phyloP scores from a whole-genome alignment of 139 green algal genomes.

The Chlamydomonas urium region DNA sequence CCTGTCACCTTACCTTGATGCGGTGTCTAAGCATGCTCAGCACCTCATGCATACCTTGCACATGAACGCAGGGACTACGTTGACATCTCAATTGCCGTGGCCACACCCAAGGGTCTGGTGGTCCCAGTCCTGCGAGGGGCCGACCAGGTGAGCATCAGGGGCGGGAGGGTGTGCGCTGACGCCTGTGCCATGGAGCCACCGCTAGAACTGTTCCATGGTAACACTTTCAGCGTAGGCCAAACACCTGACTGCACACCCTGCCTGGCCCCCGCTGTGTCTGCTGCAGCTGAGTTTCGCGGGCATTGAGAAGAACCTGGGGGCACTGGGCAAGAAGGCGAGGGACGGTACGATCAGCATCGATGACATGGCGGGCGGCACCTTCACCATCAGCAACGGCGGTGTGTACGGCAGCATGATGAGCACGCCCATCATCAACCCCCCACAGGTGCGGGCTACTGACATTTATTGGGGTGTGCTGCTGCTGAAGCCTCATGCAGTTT shows the following conservation, averaged over 20 bases:
- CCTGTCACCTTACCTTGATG: too few species aligned
- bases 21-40: too few species aligned
- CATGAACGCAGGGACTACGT: conserved; percentile 40
- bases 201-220: too few species aligned
- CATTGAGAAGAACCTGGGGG: conserved; percentile 84
- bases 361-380: conserved; percentile 98
- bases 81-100: conserved; percentile 94
- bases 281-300: conserved; percentile 89
- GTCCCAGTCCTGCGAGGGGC: conserved; percentile 62
- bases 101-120: conserved; percentile 93
- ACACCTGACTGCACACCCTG: too few species aligned
- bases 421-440: conserved; percentile 99
- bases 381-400: conserved; percentile 99
- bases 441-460: conserved; percentile 77
- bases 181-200: too few species aligned
- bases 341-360: conserved; percentile 95
- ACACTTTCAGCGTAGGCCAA: too few species aligned
- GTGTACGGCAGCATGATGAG: conserved; percentile 93
- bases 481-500: neutral
- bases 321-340: conserved; percentile 89
- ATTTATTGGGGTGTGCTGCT: neutral
- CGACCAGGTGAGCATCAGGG: too few species aligned
- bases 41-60: too few species aligned
- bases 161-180: neutral
- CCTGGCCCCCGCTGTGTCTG: too few species aligned